Base-by-base conservation (phyloP, 1,284 basidiomycete species). In the Apiotrichum mycotoxinovorans region DNA sequence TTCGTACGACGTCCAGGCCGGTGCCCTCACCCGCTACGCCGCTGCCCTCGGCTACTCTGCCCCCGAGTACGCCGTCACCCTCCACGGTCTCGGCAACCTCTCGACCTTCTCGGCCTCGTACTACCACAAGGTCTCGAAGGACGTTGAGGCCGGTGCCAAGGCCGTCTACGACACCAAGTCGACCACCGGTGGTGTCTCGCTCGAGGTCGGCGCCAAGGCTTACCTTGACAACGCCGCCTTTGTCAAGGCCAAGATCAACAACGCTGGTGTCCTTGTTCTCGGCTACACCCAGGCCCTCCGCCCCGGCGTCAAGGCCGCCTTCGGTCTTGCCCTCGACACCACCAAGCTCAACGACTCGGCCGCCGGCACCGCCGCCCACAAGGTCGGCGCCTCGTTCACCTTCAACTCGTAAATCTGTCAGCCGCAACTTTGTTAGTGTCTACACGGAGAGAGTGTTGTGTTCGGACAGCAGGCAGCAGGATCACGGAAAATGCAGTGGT, bases 211-310 rank as follows among this genome's bases (percentile, higher is more conserved):
- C 74, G 86, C 91, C 75, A 98, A 98, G 85, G 86, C 88, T 59
- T 81, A 80, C 77, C 75, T 81, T 57, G 92, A 96, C 81, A 80
- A 83, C 55, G 87, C 91, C 68, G 88, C 92, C 23, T 96, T 91
- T 74, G 83, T 96, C 82, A 96, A 99, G 85, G 91, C 92, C 71
- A 98, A 98, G 86, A 95, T 98, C 82, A 97, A 96, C 87, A 95
- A 95, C 82, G 79, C 86, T 65, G 93, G 93, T 83, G 83, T 94
- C 72, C 84, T 96, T 66, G 87, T 85, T 69, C 85, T 94, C 66
- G 89, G 88, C 67, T 93, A 95, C 84, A 94, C 91, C 51, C 93
- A 96, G 81, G 81, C 85, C 44, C 88, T 97, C 72, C 79, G 93
- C 69, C 93, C 94, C 51, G 95, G 95, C 74, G 92, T 98, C 75